These are phyloP conservation scores for Yarrowia sp. DNA, from an alignment of 805 yeast genomes.

Conservation along the genomic window DNA sequence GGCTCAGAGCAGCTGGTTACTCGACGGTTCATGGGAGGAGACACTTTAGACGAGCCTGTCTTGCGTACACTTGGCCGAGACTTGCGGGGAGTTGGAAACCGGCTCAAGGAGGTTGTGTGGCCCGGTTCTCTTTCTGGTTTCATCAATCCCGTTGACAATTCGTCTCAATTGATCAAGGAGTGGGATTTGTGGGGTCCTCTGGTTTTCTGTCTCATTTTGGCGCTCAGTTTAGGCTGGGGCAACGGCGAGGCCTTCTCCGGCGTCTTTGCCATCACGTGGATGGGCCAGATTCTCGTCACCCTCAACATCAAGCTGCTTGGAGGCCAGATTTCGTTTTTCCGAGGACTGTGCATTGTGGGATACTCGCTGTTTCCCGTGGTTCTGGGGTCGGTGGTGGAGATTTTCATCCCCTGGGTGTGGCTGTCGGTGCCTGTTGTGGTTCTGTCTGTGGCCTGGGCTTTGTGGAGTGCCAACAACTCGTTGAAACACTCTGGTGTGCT, in stretches of 20 bases:
- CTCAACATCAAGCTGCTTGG: constrained; percentile 63
- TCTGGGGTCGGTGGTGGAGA: constrained; percentile 47
- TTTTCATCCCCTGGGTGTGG: constrained; percentile 50
- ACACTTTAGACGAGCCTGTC: constrained; percentile 71
- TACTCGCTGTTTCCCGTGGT: constrained; percentile 68
- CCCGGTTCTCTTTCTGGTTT: constrained; percentile 35
- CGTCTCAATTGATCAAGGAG: constrained; percentile 30
- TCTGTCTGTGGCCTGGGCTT: constrained; percentile 57
- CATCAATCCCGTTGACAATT: constrained; percentile 28
- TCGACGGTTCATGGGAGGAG: constrained; percentile 60
- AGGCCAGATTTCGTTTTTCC: constrained; percentile 60
- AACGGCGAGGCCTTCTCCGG: constrained; percentile 49
- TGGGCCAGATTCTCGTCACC: constrained; percentile 59
- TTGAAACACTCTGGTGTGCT: constrained; percentile 61
- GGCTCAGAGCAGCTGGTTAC: constrained; percentile 43
- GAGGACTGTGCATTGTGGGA: constrained; percentile 68
- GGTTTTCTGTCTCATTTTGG: constrained; percentile 55
- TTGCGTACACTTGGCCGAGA: constrained; percentile 52
- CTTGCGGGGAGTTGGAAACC: constrained; percentile 45
- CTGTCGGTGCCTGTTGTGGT: constrained; percentile 44
- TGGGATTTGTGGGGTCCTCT: constrained; percentile 64
- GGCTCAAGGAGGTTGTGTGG: constrained; percentile 47
- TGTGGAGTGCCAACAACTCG: constrained; percentile 60
- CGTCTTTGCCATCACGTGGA: constrained; percentile 62
- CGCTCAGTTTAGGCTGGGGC: constrained; percentile 54